Evolutionary conservation across 176 grass and related monocot species (phyloP), one percentile per base, ranked within the genome.

Genomic region (Pontederia crassipes): DNA sequence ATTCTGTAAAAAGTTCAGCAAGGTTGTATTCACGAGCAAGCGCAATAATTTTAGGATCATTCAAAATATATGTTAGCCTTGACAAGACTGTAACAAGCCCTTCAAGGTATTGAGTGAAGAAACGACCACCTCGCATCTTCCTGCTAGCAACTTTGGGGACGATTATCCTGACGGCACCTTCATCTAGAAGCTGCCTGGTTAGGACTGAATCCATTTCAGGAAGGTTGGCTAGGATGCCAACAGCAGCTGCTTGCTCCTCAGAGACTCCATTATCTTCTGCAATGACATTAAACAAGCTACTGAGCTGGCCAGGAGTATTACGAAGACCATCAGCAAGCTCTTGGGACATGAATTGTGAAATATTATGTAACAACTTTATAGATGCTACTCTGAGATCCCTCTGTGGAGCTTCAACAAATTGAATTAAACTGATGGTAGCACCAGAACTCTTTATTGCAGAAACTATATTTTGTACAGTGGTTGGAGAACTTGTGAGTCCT

Each of bases 401-500:
- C 61, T 85, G 79, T 70, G 80, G 75, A 57, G 82, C 77, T 74
- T 90, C 87, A 14, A 90, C 60, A 59, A 90, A 84, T 40, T 90
- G 87, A 64, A 86, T 77, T 48, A 90, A 75, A 72, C 78, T 82
- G 55, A 79, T 90, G 53, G 81, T 79, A 62, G 87, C 87, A 55
- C 87, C 87, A 51, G 79, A 85, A 52, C 77, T 65, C 74, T 82
- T 90, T 58, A 90, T 82, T 61, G 79, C 79, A n/a, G 72, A 72
- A 17, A 85, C 79, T 70, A 90, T 77, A 28, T 82, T 75, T 40
- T 59, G 11, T 45, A 80, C 79, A 66, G 82, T 82, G 40, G 59
- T 54, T 17, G 68, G 17, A 15, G 75, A 82, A 52, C 72, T 66
- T 27, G 78, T 85, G 62, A 90, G 73, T n/a, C 40, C 54, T 29